Conservation (phyloP, 169 alveolate genomes). For the Cyclospora cayetanensis region DNA sequence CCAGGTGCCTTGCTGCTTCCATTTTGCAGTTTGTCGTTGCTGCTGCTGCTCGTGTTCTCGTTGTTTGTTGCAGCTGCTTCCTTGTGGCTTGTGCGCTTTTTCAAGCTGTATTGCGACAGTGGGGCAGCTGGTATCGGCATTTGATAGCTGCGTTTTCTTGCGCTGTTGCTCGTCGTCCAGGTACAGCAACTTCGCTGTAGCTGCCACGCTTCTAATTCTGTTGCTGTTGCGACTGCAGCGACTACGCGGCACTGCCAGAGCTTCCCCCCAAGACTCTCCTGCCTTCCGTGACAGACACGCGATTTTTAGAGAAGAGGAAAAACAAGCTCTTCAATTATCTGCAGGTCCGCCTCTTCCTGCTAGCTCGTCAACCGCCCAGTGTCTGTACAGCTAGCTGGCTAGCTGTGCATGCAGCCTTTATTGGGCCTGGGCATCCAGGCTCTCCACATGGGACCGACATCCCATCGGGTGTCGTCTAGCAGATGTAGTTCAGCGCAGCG, state of each 20-base stretch:
- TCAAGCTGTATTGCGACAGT: too few species aligned
- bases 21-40: not conserved
- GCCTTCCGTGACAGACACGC: not conserved
- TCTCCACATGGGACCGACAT: too few species aligned
- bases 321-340: not conserved
- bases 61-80: not conserved
- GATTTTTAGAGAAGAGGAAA: not conserved
- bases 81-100: too few species aligned
- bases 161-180: not conserved
- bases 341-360: conserved; percentile 1
- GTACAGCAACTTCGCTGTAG: not conserved
- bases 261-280: conserved; percentile 10
- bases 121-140: too few species aligned
- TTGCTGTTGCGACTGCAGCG: conserved; percentile 8
- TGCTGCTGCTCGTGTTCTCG: not conserved
- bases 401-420: not conserved
- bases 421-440: too few species aligned
- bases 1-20: not conserved
- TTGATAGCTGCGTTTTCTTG: not conserved
- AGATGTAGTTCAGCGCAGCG: not conserved
- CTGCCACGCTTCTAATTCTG: not conserved
- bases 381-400: not conserved
- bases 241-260: not conserved
- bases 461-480: not conserved
- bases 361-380: too few species aligned